Percentiles rank a stretch among this genome's conserved stretches.
Conservation (phyloP, 345 rosid genomes). For the Salix purpurea region DNA sequence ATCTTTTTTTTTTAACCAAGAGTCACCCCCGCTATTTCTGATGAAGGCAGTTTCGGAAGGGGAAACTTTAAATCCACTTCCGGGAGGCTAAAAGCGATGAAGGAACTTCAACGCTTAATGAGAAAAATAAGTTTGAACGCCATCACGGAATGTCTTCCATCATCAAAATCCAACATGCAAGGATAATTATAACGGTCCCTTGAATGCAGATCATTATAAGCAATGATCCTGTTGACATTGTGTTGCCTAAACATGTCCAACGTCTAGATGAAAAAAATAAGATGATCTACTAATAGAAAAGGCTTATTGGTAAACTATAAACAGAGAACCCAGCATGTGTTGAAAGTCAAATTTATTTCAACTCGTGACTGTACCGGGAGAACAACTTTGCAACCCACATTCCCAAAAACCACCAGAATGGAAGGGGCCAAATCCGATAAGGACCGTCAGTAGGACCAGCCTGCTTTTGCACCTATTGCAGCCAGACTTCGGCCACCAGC, state of each 20-base stretch:
- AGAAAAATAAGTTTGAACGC: too few relatives aligned
- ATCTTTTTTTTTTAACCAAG: not conserved
- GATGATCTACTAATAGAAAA: not conserved
- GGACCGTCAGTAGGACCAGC: constrained; percentile 7
- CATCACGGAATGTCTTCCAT: too few relatives aligned
- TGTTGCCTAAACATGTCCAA: not conserved
- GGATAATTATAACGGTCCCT: not conserved
- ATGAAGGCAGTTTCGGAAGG: not conserved
- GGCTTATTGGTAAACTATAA: not conserved
- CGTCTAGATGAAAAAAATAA: not conserved
- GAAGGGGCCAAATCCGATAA: not conserved
- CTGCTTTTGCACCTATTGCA: constrained; percentile 16
- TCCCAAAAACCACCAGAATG: not conserved
- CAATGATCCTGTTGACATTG: not conserved
- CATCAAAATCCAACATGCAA: too few relatives aligned
- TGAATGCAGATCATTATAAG: not conserved
- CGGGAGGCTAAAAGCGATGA: too few relatives aligned
- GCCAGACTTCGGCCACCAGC: constrained; percentile 16
- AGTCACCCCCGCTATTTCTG: not conserved
- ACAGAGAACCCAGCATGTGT: not conserved
- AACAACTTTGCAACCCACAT: not conserved
- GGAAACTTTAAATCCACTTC: too few relatives aligned
- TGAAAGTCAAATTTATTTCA: not conserved
- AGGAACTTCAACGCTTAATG: too few relatives aligned
- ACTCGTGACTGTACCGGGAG: not conserved